Base-by-base conservation (phyloP, 257 asterid genomes). In the Scutellaria baicalensis region DNA sequence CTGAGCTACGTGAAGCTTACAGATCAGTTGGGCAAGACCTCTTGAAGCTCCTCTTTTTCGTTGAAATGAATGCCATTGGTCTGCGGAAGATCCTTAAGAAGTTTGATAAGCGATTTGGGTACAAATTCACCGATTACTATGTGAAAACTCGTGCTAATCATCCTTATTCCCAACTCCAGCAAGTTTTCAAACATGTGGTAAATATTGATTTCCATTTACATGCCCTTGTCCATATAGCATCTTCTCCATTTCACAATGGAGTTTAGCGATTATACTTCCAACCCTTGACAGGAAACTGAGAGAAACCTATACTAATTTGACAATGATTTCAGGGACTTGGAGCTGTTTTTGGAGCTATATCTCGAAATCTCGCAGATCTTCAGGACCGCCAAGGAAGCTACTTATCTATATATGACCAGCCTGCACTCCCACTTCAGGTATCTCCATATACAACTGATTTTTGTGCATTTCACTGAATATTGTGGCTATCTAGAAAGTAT, bases 121-220 rank as follows among this genome's bases (percentile, higher is more conserved):
- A 90, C 84, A 88, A 79, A 70, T 93, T 93, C 86, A 93, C 99
- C 20, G 90, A 89, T 82, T 89, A 93, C 80, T 93, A 93, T 54
- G 96, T 93, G 69, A 91, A 89, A 79, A 91, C 99, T 64, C 96
- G 99, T 69, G 96, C 97, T 36, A 91, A 92, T 82, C 98, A 94
- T 80, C 99, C 99, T 58, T 94, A 94, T 83, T 94, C 99, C 68
- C 99, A 91, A 75, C 99, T 94, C 74, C 97, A 85, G 85, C 97
- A 91, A 83, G 93, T 94, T 20, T 91, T 94, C 82, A 94, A 91
- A 88, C 99, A 94, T 76, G 99, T 94, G 97, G 99, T 94, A 89
- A 27, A 84, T 79, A 75, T 63, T 55, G 16, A 14, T 58, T 61
- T 64, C 64, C 6, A 18, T 61, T 62, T 68, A 64, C 73, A 9